These are phyloP conservation scores for Daldinia sp. DNA, from an alignment of 2,329 filamentous ascomycete species.

Conservation along the genomic window DNA sequence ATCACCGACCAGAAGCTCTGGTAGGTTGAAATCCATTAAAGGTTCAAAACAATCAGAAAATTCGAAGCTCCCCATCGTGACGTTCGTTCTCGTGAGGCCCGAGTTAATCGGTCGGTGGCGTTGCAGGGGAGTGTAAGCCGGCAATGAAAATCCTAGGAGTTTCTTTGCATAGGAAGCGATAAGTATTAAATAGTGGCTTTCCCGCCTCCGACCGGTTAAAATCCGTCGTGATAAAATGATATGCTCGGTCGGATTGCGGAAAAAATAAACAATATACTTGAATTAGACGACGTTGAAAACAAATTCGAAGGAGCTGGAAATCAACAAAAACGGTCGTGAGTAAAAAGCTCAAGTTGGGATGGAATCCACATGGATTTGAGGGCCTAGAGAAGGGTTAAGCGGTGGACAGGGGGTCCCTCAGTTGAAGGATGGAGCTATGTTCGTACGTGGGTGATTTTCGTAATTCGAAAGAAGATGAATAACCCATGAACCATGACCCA, in stretches of 20 bases:
- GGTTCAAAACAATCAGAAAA: conserved; percentile 31
- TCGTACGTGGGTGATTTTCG: conserved; percentile 37
- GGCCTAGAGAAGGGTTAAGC: conserved; percentile 37
- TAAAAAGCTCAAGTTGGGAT: conserved; percentile 33
- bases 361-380: conserved; percentile 34
- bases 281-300: conserved; percentile 10
- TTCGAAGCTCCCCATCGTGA: conserved; percentile 37
- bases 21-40: conserved; percentile 61
- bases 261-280: conserved; percentile 18
- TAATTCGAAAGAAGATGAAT: conserved; percentile 45
- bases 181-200: conserved; percentile 15
- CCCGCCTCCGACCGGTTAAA: conserved; percentile 11
- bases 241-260: conserved; percentile 15
- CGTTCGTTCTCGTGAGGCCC: conserved; percentile 31
- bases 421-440: conserved; percentile 36
- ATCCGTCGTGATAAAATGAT: not conserved
- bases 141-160: conserved; percentile 15
- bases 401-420: conserved; percentile 29
- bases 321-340: conserved; percentile 27
- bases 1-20: conserved; percentile 68
- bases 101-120: conserved; percentile 32
- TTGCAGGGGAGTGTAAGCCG: conserved; percentile 28
- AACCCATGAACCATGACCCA: conserved; percentile 20
- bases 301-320: conserved; percentile 20
- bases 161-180: conserved; percentile 19